Conservation (phyloP, 768 basidiomycete genomes). For the Panus rudis region DNA sequence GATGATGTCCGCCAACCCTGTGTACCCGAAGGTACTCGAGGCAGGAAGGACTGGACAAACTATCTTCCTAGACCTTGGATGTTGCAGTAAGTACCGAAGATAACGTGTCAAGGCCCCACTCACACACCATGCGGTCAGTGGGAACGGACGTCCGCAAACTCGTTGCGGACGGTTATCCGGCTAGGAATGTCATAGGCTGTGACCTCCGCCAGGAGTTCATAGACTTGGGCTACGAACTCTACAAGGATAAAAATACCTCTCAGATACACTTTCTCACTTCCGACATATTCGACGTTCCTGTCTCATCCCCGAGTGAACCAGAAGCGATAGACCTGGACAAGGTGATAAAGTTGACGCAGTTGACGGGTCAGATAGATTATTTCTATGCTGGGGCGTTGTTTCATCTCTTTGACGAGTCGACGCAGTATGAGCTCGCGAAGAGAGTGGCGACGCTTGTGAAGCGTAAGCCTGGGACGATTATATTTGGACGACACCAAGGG, state of each 20-base stretch:
- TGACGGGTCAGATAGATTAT: conserved; percentile 20
- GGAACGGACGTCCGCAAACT: conserved; percentile 28
- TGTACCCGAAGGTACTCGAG: conserved; percentile 21
- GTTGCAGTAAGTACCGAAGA: conserved; percentile 23
- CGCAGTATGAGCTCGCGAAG: conserved; percentile 25
- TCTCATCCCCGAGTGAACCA: not conserved
- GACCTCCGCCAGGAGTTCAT: conserved; percentile 26
- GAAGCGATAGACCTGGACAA: not conserved
- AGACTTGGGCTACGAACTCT: conserved; percentile 24
- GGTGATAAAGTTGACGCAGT: conserved; percentile 16
- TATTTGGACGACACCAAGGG: conserved; percentile 30
- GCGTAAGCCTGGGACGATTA: conserved; percentile 16
- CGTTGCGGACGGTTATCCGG: conserved; percentile 26
- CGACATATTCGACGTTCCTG: conserved; percentile 24
- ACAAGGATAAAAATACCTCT: conserved; percentile 16
- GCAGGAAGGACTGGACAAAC: conserved; percentile 16
- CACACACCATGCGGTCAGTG: conserved; percentile 15
- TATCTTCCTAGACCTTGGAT: conserved; percentile 26
- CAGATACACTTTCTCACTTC: conserved; percentile 23
- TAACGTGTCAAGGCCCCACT: not conserved
- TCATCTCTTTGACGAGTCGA: conserved; percentile 28
- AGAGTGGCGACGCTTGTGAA: conserved; percentile 22
- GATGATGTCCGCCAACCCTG: conserved; percentile 21
- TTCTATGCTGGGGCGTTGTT: conserved; percentile 29
- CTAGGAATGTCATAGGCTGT: conserved; percentile 19